Conservation (phyloP, 306 rosid species). For the Cucumis melo region DNA sequence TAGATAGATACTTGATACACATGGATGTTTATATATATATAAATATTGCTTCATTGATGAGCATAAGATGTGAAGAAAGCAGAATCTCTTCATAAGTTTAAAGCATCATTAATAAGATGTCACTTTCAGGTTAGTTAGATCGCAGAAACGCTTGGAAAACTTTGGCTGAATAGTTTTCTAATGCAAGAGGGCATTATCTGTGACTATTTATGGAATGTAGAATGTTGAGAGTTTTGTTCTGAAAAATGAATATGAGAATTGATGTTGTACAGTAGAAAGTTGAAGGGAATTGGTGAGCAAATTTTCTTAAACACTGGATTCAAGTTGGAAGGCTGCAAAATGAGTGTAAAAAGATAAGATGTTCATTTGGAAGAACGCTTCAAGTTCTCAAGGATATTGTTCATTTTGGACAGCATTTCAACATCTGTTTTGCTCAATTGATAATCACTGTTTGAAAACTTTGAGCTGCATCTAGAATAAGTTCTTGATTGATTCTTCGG, state of each 20-base stretch:
- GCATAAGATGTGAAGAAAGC: background rate
- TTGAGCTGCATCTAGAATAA: background rate
- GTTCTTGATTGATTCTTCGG: background rate
- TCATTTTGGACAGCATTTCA: background rate
- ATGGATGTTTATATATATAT: background rate
- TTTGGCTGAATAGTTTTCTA: background rate
- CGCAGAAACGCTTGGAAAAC: background rate
- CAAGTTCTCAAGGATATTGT: background rate
- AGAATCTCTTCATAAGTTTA: background rate
- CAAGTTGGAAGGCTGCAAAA: background rate
- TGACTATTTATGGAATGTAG: background rate
- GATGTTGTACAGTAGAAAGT: background rate
- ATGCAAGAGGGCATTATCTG: background rate
- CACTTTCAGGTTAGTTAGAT: background rate
- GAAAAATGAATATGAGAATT: background rate
- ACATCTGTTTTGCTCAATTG: background rate
- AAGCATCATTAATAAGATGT: background rate
- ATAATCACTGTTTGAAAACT: background rate
- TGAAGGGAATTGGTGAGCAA: background rate
- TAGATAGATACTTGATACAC: background rate
- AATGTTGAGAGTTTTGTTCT: background rate
- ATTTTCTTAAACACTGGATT: background rate
- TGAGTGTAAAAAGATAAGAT: background rate
- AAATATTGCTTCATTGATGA: background rate
- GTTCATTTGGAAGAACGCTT: background rate